Percentiles rank a stretch among this genome's conserved stretches.
Conservation (phyloP, 768 basidiomycete genomes). For the Rhodocollybia butyracea region DNA sequence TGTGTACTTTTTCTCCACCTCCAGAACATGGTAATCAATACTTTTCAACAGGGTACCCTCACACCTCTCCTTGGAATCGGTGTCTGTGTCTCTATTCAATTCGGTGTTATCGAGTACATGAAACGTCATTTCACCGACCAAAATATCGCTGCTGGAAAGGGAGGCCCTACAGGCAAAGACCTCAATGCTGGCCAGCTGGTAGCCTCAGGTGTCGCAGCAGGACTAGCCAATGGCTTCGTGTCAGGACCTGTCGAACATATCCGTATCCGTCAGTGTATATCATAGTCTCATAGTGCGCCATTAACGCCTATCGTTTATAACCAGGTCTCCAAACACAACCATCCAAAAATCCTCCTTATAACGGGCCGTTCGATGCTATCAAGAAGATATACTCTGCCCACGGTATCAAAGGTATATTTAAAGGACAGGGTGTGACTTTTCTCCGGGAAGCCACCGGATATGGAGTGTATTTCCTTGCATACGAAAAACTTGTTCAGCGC, state of each 20-base stretch:
- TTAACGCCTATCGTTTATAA: conserved; percentile 10
- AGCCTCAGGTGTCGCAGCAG: conserved; percentile 77
- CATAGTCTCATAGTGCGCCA: neutral
- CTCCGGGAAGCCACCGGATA: conserved; percentile 81
- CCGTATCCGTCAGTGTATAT: conserved; percentile 72
- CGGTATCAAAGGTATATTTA: conserved; percentile 85
- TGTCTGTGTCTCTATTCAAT: conserved; percentile 94
- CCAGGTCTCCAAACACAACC: conserved; percentile 91
- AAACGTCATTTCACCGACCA: conserved; percentile 74
- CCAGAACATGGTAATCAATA: neutral
- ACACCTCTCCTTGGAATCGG: conserved; percentile 91
- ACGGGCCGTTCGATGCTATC: conserved; percentile 85
- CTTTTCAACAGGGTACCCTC: conserved; percentile 67
- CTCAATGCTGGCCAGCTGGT: conserved; percentile 68
- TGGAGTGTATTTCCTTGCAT: conserved; percentile 86
- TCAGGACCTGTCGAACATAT: conserved; percentile 98
- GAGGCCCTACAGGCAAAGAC: conserved; percentile 61
- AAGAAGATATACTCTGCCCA: conserved; percentile 74
- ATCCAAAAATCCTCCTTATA: conserved; percentile 68
- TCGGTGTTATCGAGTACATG: conserved; percentile 81
- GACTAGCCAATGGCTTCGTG: conserved; percentile 87
- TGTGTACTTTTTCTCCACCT: conserved; percentile 20
- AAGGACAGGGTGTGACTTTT: conserved; percentile 89
- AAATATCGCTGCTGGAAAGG: conserved; percentile 56
- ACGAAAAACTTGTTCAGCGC: conserved; percentile 88